Conservation (phyloP, 2,329 filamentous ascomycete genomes). For the Claviceps sp. region DNA sequence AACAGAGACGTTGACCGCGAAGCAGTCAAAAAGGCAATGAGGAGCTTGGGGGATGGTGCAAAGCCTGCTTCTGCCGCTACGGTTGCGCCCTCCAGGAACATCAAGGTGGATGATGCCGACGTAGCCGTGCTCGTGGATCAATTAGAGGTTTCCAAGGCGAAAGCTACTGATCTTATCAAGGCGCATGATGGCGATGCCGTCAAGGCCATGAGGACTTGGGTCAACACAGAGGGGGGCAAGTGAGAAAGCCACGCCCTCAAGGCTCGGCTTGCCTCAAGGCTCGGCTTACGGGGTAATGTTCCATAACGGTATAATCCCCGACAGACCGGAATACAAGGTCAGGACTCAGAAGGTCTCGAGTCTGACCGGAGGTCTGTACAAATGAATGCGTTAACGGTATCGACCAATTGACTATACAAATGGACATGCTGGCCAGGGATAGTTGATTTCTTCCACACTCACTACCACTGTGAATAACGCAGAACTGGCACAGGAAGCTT, state of each 20-base stretch:
- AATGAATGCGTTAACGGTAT: not conserved
- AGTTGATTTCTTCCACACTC: too few species aligned
- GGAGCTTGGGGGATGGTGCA: slow-evolving; percentile 36
- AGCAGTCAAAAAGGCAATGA: slow-evolving; percentile 60
- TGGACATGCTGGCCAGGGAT: not conserved
- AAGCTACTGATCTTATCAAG: slow-evolving; percentile 62
- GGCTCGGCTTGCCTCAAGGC: not conserved
- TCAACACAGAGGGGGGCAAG: slow-evolving; percentile 13
- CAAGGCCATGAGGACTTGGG: slow-evolving; percentile 50
- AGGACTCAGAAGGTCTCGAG: too few species aligned
- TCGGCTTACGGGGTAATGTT: not conserved
- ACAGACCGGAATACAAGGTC: not conserved
- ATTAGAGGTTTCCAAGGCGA: slow-evolving; percentile 56
- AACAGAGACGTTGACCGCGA: slow-evolving; percentile 53
- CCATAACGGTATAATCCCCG: not conserved
- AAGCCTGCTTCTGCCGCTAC: slow-evolving; percentile 14
- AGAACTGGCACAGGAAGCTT: not conserved
- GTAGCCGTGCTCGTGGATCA: slow-evolving; percentile 59
- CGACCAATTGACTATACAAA: not conserved
- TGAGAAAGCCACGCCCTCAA: not conserved
- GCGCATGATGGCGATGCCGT: slow-evolving; percentile 56
- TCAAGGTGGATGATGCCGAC: slow-evolving; percentile 64
- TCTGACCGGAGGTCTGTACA: not conserved
- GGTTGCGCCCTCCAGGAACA: slow-evolving; percentile 35
- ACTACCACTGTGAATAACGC: not conserved